Evolutionary conservation across 805 yeast species (phyloP).

Genomic region (Nakazawaea populi): DNA sequence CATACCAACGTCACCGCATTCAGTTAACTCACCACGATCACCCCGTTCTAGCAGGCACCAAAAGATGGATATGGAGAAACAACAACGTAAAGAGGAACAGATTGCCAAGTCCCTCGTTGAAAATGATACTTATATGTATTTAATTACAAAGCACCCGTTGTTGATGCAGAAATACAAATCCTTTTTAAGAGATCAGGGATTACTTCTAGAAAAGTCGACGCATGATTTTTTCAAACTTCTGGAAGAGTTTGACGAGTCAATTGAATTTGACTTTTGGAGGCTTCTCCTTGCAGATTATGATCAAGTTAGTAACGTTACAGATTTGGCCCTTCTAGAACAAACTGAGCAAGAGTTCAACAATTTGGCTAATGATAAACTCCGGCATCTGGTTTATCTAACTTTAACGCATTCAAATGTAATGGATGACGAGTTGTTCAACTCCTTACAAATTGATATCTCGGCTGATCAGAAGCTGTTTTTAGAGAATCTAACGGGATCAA

Average conservation of each 20-base stretch:
- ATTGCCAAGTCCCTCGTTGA: neutral
- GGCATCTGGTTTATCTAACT: neutral
- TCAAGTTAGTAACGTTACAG: neutral
- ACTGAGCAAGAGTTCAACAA: conserved; percentile 3
- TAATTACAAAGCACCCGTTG: neutral
- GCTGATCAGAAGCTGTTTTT: neutral
- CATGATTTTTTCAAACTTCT: neutral
- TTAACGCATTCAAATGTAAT: neutral
- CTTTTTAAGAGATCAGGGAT: conserved; percentile 1
- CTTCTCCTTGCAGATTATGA: conserved; percentile 4
- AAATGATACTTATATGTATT: neutral
- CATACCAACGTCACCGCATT: neutral
- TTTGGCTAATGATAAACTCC: neutral
- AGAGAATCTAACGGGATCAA: neutral
- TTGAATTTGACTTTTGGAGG: conserved; percentile 9
- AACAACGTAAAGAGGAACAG: neutral
- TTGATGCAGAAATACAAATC: neutral
- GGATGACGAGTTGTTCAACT: conserved; percentile 3
- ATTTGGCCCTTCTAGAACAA: neutral
- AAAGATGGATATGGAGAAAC: neutral
- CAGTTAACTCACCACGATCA: neutral
- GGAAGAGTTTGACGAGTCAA: neutral
- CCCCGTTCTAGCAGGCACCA: neutral
- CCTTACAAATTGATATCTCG: neutral
- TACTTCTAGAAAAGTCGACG: neutral